Evolutionary conservation across 2,329 filamentous ascomycete genomes (phyloP), one percentile per base, ranked within the genome.

Genomic region (Ascocoryne sarcoides): DNA sequence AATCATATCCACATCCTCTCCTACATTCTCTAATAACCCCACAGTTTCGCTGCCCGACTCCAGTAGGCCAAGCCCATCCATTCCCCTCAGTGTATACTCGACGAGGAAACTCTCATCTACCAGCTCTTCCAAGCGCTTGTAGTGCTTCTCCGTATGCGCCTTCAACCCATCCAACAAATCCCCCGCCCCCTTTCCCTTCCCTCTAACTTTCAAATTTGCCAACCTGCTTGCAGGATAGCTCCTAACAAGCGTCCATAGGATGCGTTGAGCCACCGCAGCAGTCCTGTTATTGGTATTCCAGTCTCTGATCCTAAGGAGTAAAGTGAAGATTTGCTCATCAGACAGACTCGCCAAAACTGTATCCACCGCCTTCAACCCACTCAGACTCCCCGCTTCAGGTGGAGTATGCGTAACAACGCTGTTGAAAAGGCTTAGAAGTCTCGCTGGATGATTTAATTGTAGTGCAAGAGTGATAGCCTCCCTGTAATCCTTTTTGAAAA

Each of bases 251-350:
- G 84, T 77, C 67, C 79, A 83, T 5, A 98, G 66, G 10, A 98
- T 81, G 23, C 82, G 77, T 63, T 98, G 92, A 1, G 92, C 84
- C 1, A 96, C 79, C 4, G 80, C 75, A 1, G 88, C 82, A 3
- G 87, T 94, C 46, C 86, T 75, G 0, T 87, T 88, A 54, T 96
- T 96, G 4, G 92, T 94, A 60, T 98, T 98, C 92, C 92, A 98
- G 64, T 98, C 92, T 33, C 93, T 75, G 32, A 95, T 65, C 43
- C 92, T 73, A 28, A 90, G 69, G 1, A 98, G 73, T 10, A 98
- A 73, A 5, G 78, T 70, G 63, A 86, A 93, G 10, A 98, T 74
- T 60, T 96, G 90, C 52, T 90, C 83, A 52, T 92, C 82, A 4
- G 82, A 82, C 4, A 98, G 70, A 10, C 68, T 75, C n/a, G 71